Base-by-base conservation (phyloP, 352 stramenopile species). In the Pythium dissimile region DNA sequence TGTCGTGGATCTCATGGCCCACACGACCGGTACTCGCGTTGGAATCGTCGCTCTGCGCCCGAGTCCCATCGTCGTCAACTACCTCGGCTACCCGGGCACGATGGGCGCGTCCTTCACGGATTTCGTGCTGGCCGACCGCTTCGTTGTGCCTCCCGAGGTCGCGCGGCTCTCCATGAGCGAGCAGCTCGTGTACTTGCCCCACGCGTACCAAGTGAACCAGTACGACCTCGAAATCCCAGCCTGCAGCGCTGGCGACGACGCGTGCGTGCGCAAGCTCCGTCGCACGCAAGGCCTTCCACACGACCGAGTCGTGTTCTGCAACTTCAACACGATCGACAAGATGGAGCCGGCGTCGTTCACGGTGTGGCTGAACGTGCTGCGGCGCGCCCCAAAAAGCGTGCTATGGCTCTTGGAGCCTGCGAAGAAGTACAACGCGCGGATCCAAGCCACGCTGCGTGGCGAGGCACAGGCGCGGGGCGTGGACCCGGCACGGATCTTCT, bases 261-360 rank as follows among this genome's bases (percentile, higher is more conserved):
- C 31, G 2, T 59, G 53, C 16, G 18, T 56, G 27, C 41, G 18
- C 5, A 13, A 32, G 13, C 38, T 53, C 4, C 57, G 57, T 13
- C 1, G 31, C 4, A n/a, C 16, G 2, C 39, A 66, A 13, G 67
- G 42, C 0, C 64, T 88, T 4, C 76, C 78, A 8, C 10, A 0
- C 0, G 45, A 75, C 32, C 58, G 20, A 0, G 44, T 86, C 18
- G 73, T 88, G 3, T 96, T 97, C 62, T 95, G 86, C 49, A 97
- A 96, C 59, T 98, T 98, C 62, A 97, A 97, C 59, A 89, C 94
- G 18, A 72, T 96, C 42, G 93, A 96, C 82, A 98, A 98, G 60
- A 96, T 98, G 60, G 91, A 97, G 41, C 91, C 85, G 3, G 48
- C 66, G 12, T 84, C 86, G 6, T 98, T 98, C 62, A 54, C 60